Evolutionary conservation across 306 rosid genomes (phyloP), one percentile per base, ranked within the genome.

Genomic region (Vigna angularis): DNA sequence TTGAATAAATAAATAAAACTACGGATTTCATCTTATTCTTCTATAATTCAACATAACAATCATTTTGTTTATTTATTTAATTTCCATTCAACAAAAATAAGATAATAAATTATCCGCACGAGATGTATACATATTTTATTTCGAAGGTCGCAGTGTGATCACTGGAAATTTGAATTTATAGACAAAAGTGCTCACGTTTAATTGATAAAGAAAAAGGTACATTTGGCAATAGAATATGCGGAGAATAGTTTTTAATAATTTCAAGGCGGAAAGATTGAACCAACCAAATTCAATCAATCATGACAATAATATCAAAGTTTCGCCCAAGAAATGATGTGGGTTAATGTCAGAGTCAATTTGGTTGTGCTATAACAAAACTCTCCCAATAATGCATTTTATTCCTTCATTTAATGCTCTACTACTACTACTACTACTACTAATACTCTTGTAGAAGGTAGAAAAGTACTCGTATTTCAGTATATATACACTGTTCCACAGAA

Each of bases 221-320:
- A 30, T 14, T 42, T 30, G 66, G 20, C 4, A 28, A 59, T 9
- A 55, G 30, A 22, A 59, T 2, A 59, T 59, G 66, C 11, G 18
- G 66, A 59, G 20, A 59, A 59, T 10, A 14, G 42, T 59, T 59
- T 59, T 62, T 32, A 34, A 62, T 62, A 15, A 32, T 32, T 62
- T 32, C 7, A 34, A 0, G 18, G 22, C 16, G 47, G 42, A 62
- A 62, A 9, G 7, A 3, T 15, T 6, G 45, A 15, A 9, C 17
- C 66, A 28, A 28, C 10, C 18, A 10, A 26, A 59, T 28, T 28
- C 2, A 59, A 59, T 28, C 18, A 59, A 26, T 28, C 66, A 28
- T 59, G 36, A 28, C 40, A 59, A 62, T 32, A 32, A 30, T 32
- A 15, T 15, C 0, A 61, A 15, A 28, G 34, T 15, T 61, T 61